Percentiles rank a stretch among this genome's conserved stretches.
Evolutionary conservation across 2,329 filamentous ascomycete genomes (phyloP).

Genomic region (Trichophaea hybrida): DNA sequence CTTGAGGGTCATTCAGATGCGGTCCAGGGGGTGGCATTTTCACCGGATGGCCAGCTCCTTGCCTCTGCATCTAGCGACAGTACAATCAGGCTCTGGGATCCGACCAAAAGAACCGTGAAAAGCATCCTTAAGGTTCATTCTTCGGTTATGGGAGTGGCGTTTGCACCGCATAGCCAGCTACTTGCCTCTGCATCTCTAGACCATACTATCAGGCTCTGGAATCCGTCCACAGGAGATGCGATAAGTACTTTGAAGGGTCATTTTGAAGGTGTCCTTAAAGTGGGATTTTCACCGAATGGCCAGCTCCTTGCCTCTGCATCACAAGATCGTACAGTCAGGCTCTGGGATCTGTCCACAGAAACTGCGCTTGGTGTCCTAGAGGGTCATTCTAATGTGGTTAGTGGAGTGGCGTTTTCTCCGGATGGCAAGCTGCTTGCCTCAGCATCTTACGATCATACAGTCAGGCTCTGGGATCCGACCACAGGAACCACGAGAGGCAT

Average conservation of each 20-base stretch:
- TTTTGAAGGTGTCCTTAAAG: too few species aligned
- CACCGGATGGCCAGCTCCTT: conserved; percentile 78
- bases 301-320: conserved; percentile 32
- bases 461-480: conserved; percentile 16
- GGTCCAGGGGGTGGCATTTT: conserved; percentile 74
- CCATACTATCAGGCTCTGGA: too few species aligned
- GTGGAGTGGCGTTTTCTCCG: conserved; percentile 74
- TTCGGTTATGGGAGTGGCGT: conserved; percentile 83
- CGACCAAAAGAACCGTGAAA: conserved; percentile 31
- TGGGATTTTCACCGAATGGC: conserved; percentile 90
- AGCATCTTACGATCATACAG: conserved; percentile 14
- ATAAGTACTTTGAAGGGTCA: too few species aligned
- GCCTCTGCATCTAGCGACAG: conserved; percentile 73
- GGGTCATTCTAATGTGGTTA: conserved; percentile 76
- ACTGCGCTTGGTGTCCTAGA: conserved; percentile 73
- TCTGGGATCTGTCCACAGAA: conserved; percentile 56
- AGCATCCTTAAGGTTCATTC: conserved; percentile 51
- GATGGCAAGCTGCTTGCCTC: conserved; percentile 71
- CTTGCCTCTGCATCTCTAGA: too few species aligned
- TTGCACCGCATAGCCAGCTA: conserved; percentile 56
- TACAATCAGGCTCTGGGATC: conserved; percentile 89
- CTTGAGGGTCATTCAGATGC: conserved; percentile 73
- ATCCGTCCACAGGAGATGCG: too few species aligned
- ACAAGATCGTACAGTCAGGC: conserved; percentile 17
- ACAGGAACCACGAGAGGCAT: conserved; percentile 35